Conservation (phyloP, 805 yeast species). For the Ogataea nonfermentans region DNA sequence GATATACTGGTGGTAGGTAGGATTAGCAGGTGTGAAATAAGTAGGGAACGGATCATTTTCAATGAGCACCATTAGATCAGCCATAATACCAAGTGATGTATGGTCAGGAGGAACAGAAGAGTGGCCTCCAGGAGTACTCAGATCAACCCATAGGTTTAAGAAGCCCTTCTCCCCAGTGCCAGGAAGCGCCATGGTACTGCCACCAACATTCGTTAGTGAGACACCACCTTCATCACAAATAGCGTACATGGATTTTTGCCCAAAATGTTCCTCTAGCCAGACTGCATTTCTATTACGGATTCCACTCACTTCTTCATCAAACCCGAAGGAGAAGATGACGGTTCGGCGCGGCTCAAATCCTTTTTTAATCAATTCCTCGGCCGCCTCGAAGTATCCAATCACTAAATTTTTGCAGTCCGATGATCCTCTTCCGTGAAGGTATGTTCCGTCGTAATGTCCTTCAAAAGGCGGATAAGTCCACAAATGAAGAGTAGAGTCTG, state of each 20-base stretch:
- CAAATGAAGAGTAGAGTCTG: constrained; percentile 46
- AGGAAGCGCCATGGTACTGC: constrained; percentile 49
- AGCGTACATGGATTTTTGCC: constrained; percentile 53
- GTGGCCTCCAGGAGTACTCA: constrained; percentile 74
- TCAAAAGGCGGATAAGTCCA: constrained; percentile 69
- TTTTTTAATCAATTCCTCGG: constrained; percentile 50
- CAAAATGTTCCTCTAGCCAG: constrained; percentile 51
- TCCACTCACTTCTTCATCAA: constrained; percentile 75
- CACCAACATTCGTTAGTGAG: constrained; percentile 40
- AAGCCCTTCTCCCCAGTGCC: constrained; percentile 64
- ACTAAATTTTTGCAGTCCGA: constrained; percentile 69
- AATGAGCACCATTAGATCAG: constrained; percentile 51
- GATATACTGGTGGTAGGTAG: constrained; percentile 45
- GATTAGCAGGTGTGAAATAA: constrained; percentile 50
- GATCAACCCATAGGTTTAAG: constrained; percentile 40
- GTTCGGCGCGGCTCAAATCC: constrained; percentile 63
- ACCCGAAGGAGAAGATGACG: constrained; percentile 63
- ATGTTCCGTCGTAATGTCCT: constrained; percentile 61
- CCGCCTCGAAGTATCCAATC: constrained; percentile 60
- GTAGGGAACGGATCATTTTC: constrained; percentile 57
- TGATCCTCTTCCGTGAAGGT: constrained; percentile 72
- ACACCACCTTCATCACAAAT: constrained; percentile 70
- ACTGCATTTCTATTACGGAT: constrained; percentile 39
- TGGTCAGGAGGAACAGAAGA: constrained; percentile 80
- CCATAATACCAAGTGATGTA: constrained; percentile 68